These are phyloP conservation scores for Suillus discolor DNA, from an alignment of 768 basidiomycete species.

Conservation along the genomic window DNA sequence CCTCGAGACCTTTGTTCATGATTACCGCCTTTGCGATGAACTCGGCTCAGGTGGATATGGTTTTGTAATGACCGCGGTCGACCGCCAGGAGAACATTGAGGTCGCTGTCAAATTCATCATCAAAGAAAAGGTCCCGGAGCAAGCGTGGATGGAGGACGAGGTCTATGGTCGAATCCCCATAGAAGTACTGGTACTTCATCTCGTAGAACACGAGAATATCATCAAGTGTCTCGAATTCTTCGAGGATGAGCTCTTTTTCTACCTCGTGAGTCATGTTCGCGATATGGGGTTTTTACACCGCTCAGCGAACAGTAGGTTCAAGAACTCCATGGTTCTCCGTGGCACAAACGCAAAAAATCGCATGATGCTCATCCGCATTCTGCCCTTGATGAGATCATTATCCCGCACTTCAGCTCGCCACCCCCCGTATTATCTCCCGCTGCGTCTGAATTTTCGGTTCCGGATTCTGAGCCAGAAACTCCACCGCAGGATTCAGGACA, in stretches of 20 bases:
- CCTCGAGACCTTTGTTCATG: constrained; percentile 57
- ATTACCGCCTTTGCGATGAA: constrained; percentile 70
- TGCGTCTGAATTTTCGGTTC: constrained; percentile 47
- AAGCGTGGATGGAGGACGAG: constrained; percentile 59
- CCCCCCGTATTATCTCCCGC: constrained; percentile 63
- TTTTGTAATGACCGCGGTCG: constrained; percentile 87
- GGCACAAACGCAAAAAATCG: constrained; percentile 55
- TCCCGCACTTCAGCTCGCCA: constrained; percentile 32
- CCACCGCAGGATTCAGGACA: constrained; percentile 39
- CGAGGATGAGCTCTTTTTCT: constrained; percentile 84
- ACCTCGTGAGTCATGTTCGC: constrained; percentile 60
- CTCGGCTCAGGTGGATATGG: constrained; percentile 93
- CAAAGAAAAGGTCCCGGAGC: constrained; percentile 65
- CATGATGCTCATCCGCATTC: constrained; percentile 25
- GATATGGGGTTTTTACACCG: not conserved
- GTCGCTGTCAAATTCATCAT: constrained; percentile 97
- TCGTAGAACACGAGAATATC: constrained; percentile 78
- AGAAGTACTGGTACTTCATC: constrained; percentile 77
- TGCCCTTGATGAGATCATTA: constrained; percentile 25
- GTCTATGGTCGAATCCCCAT: constrained; percentile 68
- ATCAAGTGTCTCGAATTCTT: constrained; percentile 84
- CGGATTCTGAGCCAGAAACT: constrained; percentile 45
- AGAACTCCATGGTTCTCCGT: constrained; percentile 91
- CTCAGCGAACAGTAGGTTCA: constrained; percentile 58
- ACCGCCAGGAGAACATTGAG: constrained; percentile 59